phyloP scores from a whole-genome alignment of 257 asterid genomes.

The Rubia yunnanensis region DNA sequence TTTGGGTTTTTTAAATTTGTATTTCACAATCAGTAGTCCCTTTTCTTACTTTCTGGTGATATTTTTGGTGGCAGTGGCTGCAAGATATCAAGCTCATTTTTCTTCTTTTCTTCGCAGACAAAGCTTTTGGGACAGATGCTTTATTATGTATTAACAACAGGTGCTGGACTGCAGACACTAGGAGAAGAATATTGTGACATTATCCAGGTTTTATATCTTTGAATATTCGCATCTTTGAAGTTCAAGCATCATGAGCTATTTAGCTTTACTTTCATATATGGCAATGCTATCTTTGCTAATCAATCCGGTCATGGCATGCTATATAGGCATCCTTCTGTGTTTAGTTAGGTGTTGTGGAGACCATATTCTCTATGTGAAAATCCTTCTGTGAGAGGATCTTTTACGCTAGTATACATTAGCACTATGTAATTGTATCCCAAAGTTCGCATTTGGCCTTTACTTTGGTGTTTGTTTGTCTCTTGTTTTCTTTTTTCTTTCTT shows the following conservation, averaged over 20 bases:
- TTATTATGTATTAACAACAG: constrained; percentile 78
- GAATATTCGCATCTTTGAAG: background rate
- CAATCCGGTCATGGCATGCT: background rate
- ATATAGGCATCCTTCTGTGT: background rate
- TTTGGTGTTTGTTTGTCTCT: background rate
- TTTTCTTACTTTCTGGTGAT: background rate
- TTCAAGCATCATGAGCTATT: background rate
- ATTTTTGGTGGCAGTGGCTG: background rate
- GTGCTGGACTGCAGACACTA: constrained; percentile 92
- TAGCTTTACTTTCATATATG: background rate
- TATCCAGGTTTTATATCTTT: constrained; percentile 52
- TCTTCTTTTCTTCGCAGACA: constrained; percentile 38
- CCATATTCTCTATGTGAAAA: background rate
- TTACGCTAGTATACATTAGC: background rate
- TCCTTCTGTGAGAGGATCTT: background rate
- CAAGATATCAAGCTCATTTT: background rate
- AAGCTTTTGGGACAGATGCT: constrained; percentile 97
- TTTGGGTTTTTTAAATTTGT: background rate
- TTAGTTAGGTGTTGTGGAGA: background rate
- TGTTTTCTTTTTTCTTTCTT: background rate
- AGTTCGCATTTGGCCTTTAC: background rate
- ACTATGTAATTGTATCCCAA: background rate
- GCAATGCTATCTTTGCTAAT: constrained; percentile 1
- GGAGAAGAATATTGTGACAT: constrained; percentile 99
- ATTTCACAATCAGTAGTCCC: background rate